Conservation (phyloP, 805 yeast species). For the Maudiozyma barnettii region DNA sequence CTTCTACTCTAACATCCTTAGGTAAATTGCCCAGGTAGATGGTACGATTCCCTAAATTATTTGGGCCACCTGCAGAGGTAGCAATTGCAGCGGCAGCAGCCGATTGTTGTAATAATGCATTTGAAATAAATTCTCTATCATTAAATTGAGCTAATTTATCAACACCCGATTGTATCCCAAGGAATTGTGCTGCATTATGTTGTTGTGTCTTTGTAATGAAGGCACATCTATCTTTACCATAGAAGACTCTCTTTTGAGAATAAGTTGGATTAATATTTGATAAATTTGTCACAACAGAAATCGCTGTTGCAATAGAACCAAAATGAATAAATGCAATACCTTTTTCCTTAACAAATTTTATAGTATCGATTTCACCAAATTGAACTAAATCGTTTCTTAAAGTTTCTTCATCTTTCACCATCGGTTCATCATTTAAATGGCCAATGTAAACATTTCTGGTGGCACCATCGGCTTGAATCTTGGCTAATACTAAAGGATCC, state of each 20-base stretch:
- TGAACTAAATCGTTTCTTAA: slow-evolving; percentile 54
- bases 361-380: slow-evolving; percentile 78
- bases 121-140: slow-evolving; percentile 47
- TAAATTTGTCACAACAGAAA: slow-evolving; percentile 69
- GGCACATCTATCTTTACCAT: slow-evolving; percentile 93
- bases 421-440: slow-evolving; percentile 48
- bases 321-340: slow-evolving; percentile 89
- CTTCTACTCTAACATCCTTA: slow-evolving; percentile 80
- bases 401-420: slow-evolving; percentile 45
- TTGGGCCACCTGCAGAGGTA: slow-evolving; percentile 86
- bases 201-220: slow-evolving; percentile 91
- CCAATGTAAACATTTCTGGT: slow-evolving; percentile 92
- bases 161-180: slow-evolving; percentile 78
- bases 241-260: slow-evolving; percentile 67
- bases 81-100: slow-evolving; percentile 98
- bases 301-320: slow-evolving; percentile 76
- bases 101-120: slow-evolving; percentile 80
- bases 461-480: slow-evolving; percentile 79
- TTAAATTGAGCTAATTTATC: slow-evolving; percentile 70
- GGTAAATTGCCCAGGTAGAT: slow-evolving; percentile 87
- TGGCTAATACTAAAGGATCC: slow-evolving; percentile 61
- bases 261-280: slow-evolving; percentile 58
- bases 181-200: slow-evolving; percentile 91
- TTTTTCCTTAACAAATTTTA: slow-evolving; percentile 69
- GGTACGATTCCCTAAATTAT: slow-evolving; percentile 86